Percentiles rank a stretch among this genome's conserved stretches.
phyloP scores from a whole-genome alignment of 2,329 filamentous ascomycete species.

The Beauveria rudraprayagi region DNA sequence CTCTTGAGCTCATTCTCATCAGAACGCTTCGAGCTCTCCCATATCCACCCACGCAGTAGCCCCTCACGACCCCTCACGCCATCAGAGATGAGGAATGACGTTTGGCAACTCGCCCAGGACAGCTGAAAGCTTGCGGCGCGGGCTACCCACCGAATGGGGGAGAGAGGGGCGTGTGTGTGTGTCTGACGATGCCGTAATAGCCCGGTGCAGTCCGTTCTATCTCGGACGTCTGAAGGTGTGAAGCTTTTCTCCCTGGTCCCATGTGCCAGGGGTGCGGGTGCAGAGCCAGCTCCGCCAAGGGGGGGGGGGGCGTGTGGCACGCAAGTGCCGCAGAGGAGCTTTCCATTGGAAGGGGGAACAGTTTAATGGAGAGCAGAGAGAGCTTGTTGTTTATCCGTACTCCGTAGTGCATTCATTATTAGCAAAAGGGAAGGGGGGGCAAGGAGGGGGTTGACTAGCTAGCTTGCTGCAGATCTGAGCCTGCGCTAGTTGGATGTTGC shows the following conservation, averaged over 20 bases:
- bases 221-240: neutral
- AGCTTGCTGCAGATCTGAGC: too few relatives aligned
- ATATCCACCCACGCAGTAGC: neutral
- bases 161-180: neutral
- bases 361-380: neutral
- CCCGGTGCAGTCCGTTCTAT: neutral
- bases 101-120: neutral
- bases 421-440: too few relatives aligned
- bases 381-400: neutral
- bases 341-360: neutral
- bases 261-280: too few relatives aligned
- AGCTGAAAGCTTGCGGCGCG: conserved; percentile 1
- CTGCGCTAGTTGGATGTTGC: neutral
- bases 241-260: too few relatives aligned
- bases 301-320: neutral
- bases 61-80: conserved; percentile 8
- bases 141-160: neutral
- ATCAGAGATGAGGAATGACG: conserved; percentile 8
- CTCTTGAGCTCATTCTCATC: neutral
- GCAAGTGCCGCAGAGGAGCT: neutral
- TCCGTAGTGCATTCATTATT: too few relatives aligned
- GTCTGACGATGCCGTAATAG: conserved; percentile 3
- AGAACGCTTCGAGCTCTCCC: neutral
- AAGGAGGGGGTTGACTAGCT: too few relatives aligned
- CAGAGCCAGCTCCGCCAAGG: neutral